A percentile compares a stretch with the other conserved stretches of the same genome.
These are phyloP conservation scores for Penicillium frequentans DNA, from an alignment of 2,329 filamentous ascomycete genomes.

Conservation along the genomic window DNA sequence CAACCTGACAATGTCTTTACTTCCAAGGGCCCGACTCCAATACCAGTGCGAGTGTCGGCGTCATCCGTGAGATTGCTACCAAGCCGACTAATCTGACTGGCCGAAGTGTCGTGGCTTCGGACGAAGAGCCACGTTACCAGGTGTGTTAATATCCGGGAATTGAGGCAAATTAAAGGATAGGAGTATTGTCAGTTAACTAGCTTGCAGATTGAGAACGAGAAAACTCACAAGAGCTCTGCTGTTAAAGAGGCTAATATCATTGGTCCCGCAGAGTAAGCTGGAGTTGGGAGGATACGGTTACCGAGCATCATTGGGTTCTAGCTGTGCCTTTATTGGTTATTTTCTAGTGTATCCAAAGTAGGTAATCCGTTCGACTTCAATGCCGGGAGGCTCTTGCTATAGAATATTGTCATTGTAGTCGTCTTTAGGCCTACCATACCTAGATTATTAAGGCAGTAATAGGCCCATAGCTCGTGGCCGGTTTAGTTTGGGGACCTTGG, in stretches of 20 bases:
- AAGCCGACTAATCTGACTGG: conserved; percentile 32
- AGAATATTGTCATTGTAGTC: neutral
- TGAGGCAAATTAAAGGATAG: neutral
- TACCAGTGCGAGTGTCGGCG: conserved; percentile 39
- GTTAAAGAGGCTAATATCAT: conserved; percentile 34
- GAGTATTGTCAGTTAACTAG: neutral
- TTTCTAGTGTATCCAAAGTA: neutral
- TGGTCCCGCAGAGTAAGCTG: conserved; percentile 23
- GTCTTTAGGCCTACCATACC: neutral
- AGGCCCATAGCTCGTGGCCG: neutral
- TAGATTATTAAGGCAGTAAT: neutral
- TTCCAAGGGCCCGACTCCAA: conserved; percentile 39
- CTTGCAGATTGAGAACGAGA: conserved; percentile 27
- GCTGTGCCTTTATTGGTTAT: neutral
- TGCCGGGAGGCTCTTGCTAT: neutral
- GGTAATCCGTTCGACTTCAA: neutral
- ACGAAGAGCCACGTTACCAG: conserved; percentile 40
- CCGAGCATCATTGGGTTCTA: neutral
- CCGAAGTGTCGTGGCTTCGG: conserved; percentile 37
- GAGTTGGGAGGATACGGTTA: neutral
- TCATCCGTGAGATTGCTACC: conserved; percentile 38
- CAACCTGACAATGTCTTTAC: neutral
- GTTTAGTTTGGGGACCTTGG: neutral
- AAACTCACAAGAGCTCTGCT: conserved; percentile 27
- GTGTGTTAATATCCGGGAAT: conserved; percentile 16